phyloP scores from a whole-genome alignment of 179 eudicot genomes.

The Vitellaria paradoxa region DNA sequence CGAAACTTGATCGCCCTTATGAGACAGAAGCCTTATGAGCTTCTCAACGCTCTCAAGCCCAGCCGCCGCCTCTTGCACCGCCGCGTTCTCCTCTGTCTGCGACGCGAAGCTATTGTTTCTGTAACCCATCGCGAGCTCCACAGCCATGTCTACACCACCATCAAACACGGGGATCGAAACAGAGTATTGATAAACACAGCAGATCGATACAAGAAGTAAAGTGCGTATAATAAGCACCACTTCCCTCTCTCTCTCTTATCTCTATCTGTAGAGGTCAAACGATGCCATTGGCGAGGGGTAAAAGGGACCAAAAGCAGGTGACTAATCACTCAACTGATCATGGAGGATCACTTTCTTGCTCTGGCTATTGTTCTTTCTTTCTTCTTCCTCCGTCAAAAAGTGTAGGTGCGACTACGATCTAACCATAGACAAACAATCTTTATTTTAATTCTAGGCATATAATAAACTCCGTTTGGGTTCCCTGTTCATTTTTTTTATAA shows the following conservation, averaged over 20 bases:
- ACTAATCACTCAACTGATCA: conserved; percentile 31
- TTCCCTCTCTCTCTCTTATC: neutral
- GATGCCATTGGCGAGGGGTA: neutral
- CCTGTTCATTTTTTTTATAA: too few relatives aligned
- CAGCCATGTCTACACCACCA: conserved; percentile 35
- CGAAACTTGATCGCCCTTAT: neutral
- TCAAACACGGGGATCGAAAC: neutral
- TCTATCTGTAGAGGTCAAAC: neutral
- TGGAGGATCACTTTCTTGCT: neutral
- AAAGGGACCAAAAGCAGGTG: neutral
- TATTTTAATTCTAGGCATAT: too few relatives aligned
- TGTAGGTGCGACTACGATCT: conserved; percentile 36
- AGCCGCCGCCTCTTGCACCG: conserved; percentile 59
- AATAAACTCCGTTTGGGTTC: too few relatives aligned
- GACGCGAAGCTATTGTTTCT: conserved; percentile 24
- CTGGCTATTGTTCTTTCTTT: neutral
- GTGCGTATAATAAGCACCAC: neutral
- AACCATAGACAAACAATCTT: too few relatives aligned
- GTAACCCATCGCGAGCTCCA: conserved; percentile 47
- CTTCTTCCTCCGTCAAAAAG: conserved; percentile 46
- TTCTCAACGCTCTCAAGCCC: conserved; percentile 64
- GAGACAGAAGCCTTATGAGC: conserved; percentile 52
- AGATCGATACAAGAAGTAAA: neutral
- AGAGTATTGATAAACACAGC: neutral
- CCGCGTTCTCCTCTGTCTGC: conserved; percentile 29